Percentiles rank a stretch among this genome's conserved stretches.
Conservation (phyloP, 176 grass and related monocot species). For the Triticum dicoccoides region DNA sequence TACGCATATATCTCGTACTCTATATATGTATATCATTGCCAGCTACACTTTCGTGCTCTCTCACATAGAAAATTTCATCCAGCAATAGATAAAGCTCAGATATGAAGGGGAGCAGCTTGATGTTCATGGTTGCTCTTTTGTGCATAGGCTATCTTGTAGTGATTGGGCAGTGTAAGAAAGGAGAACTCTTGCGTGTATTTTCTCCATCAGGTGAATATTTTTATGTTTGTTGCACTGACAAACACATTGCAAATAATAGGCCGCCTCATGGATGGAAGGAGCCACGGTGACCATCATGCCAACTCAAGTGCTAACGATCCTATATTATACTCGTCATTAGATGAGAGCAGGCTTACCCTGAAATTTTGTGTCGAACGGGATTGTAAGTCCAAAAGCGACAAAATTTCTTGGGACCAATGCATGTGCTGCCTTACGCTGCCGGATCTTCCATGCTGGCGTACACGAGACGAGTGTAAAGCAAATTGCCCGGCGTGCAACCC, state of each 20-base stretch:
- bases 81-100: too few relatives aligned
- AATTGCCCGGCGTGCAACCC: neutral
- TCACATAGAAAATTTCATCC: too few relatives aligned
- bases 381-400: neutral
- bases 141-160: too few relatives aligned
- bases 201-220: too few relatives aligned
- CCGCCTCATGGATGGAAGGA: neutral
- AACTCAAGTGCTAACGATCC: neutral
- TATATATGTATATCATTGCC: too few relatives aligned
- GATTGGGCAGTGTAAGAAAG: too few relatives aligned
- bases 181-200: too few relatives aligned
- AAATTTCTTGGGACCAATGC: neutral
- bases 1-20: too few relatives aligned
- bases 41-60: too few relatives aligned
- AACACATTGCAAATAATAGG: neutral
- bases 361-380: neutral
- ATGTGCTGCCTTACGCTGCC: neutral
- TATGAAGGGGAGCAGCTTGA: too few relatives aligned
- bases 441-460: neutral
- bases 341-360: neutral
- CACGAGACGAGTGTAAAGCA: neutral
- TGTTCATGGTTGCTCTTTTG: too few relatives aligned
- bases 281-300: neutral
- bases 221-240: neutral
- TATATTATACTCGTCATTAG: neutral